phyloP scores from a whole-genome alignment of 2,329 filamentous ascomycete species.

The Colletotrichum destructivum region DNA sequence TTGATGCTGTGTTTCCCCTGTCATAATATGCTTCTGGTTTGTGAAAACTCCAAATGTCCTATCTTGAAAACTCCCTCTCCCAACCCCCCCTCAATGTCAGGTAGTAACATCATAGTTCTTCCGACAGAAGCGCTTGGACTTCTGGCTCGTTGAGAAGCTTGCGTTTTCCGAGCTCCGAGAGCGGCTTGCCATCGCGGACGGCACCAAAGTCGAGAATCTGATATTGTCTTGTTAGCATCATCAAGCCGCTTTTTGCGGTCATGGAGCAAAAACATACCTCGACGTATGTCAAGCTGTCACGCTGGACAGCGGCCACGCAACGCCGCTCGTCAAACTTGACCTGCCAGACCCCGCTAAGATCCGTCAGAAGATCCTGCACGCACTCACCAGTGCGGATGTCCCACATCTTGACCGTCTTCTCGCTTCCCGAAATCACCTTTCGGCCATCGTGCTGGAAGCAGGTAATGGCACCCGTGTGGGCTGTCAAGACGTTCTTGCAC shows the following conservation, averaged over 20 bases:
- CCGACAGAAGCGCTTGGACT: slow-evolving; percentile 65
- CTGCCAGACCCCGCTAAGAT: slow-evolving; percentile 98
- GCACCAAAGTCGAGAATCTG: slow-evolving; percentile 98
- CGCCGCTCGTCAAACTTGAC: slow-evolving; percentile 96
- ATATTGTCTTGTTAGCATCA: not conserved
- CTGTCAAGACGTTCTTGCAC: slow-evolving; percentile 90
- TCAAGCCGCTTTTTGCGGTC: slow-evolving; percentile 43
- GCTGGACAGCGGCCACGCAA: slow-evolving; percentile 96
- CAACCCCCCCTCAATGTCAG: not conserved
- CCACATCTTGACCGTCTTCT: slow-evolving; percentile 99
- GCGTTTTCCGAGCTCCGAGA: slow-evolving; percentile 83
- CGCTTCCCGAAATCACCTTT: slow-evolving; percentile 96
- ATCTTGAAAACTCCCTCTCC: slow-evolving; percentile 11
- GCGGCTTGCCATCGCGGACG: slow-evolving; percentile 86
- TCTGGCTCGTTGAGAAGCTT: slow-evolving; percentile 76
- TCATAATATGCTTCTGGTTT: slow-evolving; percentile 31
- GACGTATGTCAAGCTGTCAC: slow-evolving; percentile 92
- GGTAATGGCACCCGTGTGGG: slow-evolving; percentile 96
- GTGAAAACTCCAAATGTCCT: slow-evolving; percentile 34
- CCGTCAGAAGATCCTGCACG: slow-evolving; percentile 91
- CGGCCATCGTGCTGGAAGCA: slow-evolving; percentile 98
- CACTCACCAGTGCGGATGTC: slow-evolving; percentile 93
- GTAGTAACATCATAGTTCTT: slow-evolving; percentile 51
- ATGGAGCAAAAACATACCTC: slow-evolving; percentile 76
- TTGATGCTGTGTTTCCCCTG: slow-evolving; percentile 34